phyloP scores from a whole-genome alignment of 2,329 filamentous ascomycete species.

The Pseudocercospora fuligena region DNA sequence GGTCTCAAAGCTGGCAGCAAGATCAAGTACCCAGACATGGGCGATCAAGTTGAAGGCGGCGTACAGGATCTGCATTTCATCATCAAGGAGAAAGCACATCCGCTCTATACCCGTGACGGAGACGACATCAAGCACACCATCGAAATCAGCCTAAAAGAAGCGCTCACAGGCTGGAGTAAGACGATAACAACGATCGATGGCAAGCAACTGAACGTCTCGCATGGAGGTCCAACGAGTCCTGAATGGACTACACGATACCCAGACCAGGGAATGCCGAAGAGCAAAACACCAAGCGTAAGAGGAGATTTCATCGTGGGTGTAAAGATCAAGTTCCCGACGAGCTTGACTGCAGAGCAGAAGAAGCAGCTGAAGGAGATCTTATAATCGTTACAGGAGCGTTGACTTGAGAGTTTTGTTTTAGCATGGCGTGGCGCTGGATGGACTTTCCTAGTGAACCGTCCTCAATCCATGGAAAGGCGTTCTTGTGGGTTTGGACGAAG shows the following conservation, averaged over 20 bases:
- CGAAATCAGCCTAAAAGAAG: slow-evolving; percentile 87
- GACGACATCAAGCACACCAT: slow-evolving; percentile 82
- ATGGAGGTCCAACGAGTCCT: slow-evolving; percentile 82
- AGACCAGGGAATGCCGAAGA: slow-evolving; percentile 88
- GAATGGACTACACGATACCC: slow-evolving; percentile 83
- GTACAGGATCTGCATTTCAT: slow-evolving; percentile 96
- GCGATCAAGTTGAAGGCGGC: slow-evolving; percentile 94
- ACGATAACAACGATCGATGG: slow-evolving; percentile 94
- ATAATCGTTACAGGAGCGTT: slow-evolving; percentile 37
- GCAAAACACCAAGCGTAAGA: slow-evolving; percentile 82
- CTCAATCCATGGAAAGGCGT: background rate
- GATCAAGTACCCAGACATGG: slow-evolving; percentile 98
- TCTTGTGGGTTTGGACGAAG: background rate
- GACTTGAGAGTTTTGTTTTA: slow-evolving; percentile 6
- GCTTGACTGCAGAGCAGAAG: slow-evolving; percentile 78
- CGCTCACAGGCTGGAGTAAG: slow-evolving; percentile 88
- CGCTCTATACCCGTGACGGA: slow-evolving; percentile 81
- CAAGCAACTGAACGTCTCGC: slow-evolving; percentile 78
- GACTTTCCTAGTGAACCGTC: background rate
- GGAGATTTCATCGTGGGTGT: slow-evolving; percentile 90
- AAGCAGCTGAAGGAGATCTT: slow-evolving; percentile 79
- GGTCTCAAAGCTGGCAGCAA: slow-evolving; percentile 96
- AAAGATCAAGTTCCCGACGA: slow-evolving; percentile 89
- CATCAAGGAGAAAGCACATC: slow-evolving; percentile 90
- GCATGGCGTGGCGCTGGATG: slow-evolving; percentile 24